A percentile compares a stretch with the other conserved stretches of the same genome.
Conservation (phyloP, 2,329 filamentous ascomycete species). For the Penicillium sp. region DNA sequence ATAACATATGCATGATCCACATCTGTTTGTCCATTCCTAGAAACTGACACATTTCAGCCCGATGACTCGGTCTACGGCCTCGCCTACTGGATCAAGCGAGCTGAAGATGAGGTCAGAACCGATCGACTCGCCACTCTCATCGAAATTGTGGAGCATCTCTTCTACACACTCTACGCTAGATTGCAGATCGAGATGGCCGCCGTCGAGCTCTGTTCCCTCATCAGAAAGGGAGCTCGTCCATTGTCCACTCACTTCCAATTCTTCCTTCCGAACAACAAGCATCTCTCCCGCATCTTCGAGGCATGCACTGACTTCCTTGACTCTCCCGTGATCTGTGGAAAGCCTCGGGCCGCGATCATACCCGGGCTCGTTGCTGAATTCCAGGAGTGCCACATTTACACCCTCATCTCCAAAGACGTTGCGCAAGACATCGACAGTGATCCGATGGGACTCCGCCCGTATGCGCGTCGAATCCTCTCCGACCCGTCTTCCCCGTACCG, state of each 20-base stretch:
- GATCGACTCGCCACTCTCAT: conserved; percentile 29
- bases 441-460: conserved; percentile 27
- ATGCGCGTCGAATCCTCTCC: conserved; percentile 22
- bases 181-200: conserved; percentile 36
- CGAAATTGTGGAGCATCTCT: conserved; percentile 34
- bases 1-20: background rate
- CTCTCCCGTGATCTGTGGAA: conserved; percentile 23
- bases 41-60: conserved; percentile 21
- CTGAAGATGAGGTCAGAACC: conserved; percentile 28
- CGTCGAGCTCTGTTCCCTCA: conserved; percentile 33
- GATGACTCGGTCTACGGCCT: conserved; percentile 28
- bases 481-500: conserved; percentile 23
- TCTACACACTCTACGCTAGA: conserved; percentile 35
- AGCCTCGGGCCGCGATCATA: conserved; percentile 26
- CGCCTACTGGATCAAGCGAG: conserved; percentile 27
- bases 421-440: conserved; percentile 20
- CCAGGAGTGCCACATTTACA: conserved; percentile 28
- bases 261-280: conserved; percentile 31
- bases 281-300: conserved; percentile 32
- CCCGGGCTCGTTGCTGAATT: conserved; percentile 25
- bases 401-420: conserved; percentile 17
- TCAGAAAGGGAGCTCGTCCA: conserved; percentile 23
- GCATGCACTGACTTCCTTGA: conserved; percentile 33
- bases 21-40: background rate
- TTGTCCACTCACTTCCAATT: conserved; percentile 13